A percentile compares a stretch with the other conserved stretches of the same genome.
Evolutionary conservation across 2,329 filamentous ascomycete genomes (phyloP).

Genomic region (Fusarium chlamydosporum): DNA sequence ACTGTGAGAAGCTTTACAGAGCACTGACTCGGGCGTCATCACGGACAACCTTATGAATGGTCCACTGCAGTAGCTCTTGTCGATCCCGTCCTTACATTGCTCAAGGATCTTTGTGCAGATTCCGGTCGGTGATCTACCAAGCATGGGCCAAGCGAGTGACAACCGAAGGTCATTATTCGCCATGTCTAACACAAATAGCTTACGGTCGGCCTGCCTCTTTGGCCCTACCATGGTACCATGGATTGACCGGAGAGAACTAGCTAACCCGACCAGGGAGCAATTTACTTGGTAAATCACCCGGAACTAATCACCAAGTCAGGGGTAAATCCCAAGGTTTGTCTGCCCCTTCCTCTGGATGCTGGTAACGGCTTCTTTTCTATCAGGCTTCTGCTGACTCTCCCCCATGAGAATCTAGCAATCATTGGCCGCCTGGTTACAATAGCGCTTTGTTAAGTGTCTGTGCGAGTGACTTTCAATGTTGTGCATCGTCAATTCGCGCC

Average conservation of each 20-base stretch:
- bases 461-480: conserved; percentile 40
- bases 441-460: conserved; percentile 40
- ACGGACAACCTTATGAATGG: conserved; percentile 14
- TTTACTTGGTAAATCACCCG: conserved; percentile 41
- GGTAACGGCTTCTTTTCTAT: conserved; percentile 35
- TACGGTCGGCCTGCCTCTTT: conserved; percentile 38
- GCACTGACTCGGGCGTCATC: conserved; percentile 32
- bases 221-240: conserved; percentile 27
- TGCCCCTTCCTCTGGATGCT: conserved; percentile 3
- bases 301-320: conserved; percentile 40
- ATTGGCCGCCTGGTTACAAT: conserved; percentile 23
- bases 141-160: conserved; percentile 38
- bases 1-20: neutral
- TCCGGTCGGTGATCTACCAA: conserved; percentile 39
- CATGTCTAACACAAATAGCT: conserved; percentile 39
- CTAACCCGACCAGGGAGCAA: conserved; percentile 27
- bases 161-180: conserved; percentile 31
- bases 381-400: conserved; percentile 36
- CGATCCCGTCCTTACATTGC: conserved; percentile 29
- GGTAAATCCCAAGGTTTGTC: conserved; percentile 28
- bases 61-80: conserved; percentile 38
- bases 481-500: conserved; percentile 43
- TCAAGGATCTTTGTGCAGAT: conserved; percentile 35
- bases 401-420: conserved; percentile 6
- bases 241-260: conserved; percentile 14